Evolutionary conservation across 306 rosid genomes (phyloP).

Genomic region (Glycine tomentella): DNA sequence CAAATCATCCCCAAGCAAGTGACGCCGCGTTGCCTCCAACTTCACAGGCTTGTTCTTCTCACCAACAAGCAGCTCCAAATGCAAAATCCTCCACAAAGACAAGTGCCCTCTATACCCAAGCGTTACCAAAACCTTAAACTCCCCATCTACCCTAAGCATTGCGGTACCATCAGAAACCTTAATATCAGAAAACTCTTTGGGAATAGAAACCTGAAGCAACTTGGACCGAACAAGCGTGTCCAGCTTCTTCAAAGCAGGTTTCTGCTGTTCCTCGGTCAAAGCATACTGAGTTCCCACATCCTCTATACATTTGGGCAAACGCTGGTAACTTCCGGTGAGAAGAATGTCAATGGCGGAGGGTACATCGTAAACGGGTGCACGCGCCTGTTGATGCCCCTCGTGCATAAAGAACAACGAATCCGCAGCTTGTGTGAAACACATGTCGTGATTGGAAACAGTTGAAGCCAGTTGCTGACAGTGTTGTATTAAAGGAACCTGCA

Average conservation of each 20-base stretch:
- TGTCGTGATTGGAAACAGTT: conserved; percentile 90
- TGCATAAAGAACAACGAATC: conserved; percentile 99
- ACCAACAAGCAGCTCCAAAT: conserved; percentile 96
- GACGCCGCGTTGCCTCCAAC: conserved; percentile 72
- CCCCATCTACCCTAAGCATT: conserved; percentile 82
- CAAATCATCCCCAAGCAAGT: conserved; percentile 87
- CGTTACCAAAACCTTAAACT: conserved; percentile 86
- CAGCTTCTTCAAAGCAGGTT: conserved; percentile 90
- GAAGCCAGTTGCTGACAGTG: conserved; percentile 91
- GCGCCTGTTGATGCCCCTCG: conserved; percentile 97
- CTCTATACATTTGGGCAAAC: conserved; percentile 90
- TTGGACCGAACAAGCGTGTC: conserved; percentile 90
- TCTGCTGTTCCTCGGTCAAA: conserved; percentile 79
- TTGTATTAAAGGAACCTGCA: conserved; percentile 93
- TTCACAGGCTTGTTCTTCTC: conserved; percentile 75
- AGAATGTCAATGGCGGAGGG: conserved; percentile 95
- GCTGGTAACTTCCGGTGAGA: conserved; percentile 78
- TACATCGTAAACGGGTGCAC: conserved; percentile 97
- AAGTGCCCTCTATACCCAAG: conserved; percentile 97
- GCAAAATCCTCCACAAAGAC: conserved; percentile 97
- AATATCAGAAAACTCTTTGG: conserved; percentile 82
- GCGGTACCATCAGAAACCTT: conserved; percentile 86
- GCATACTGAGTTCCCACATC: conserved; percentile 80
- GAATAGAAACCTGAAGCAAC: conserved; percentile 80
- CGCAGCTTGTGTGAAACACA: conserved; percentile 96